Conservation (phyloP, 2,329 filamentous ascomycete species). For the Cytospora piceicola region DNA sequence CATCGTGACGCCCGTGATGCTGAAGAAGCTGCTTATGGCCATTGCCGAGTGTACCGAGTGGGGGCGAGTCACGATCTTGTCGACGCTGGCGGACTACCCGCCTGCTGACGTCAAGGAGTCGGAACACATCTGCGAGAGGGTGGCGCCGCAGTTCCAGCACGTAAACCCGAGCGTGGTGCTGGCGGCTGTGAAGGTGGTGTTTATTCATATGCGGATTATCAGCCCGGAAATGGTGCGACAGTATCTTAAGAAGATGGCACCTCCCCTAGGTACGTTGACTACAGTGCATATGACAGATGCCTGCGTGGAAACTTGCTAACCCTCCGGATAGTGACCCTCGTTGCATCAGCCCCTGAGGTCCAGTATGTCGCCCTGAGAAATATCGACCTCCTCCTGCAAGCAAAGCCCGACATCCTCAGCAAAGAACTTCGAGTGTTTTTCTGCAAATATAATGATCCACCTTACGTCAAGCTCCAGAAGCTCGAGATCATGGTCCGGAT, state of each 20-base stretch:
- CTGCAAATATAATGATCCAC: slow-evolving; percentile 99
- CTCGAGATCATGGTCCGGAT: slow-evolving; percentile 99
- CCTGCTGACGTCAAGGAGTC: slow-evolving; percentile 90
- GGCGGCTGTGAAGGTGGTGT: slow-evolving; percentile 97
- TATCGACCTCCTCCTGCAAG: slow-evolving; percentile 93
- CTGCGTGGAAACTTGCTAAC: slow-evolving; percentile 26
- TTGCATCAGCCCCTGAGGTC: slow-evolving; percentile 94
- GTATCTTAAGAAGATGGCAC: slow-evolving; percentile 98
- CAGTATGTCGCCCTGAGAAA: slow-evolving; percentile 97
- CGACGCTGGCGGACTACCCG: slow-evolving; percentile 86
- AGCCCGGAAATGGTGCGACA: slow-evolving; percentile 77
- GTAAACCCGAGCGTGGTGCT: slow-evolving; percentile 96
- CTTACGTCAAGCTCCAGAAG: slow-evolving; percentile 96
- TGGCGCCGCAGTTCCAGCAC: slow-evolving; percentile 96
- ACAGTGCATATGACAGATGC: neutral
- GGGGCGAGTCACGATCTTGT: slow-evolving; percentile 92
- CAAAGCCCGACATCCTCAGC: slow-evolving; percentile 93
- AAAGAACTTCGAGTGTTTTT: slow-evolving; percentile 99
- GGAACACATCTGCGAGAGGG: slow-evolving; percentile 96
- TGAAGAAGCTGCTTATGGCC: slow-evolving; percentile 96
- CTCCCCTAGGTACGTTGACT: slow-evolving; percentile 75
- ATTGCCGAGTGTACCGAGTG: slow-evolving; percentile 98
- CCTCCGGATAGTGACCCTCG: slow-evolving; percentile 73
- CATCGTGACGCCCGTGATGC: slow-evolving; percentile 75
- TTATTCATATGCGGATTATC: slow-evolving; percentile 90